A percentile compares a stretch with the other conserved stretches of the same genome.
Evolutionary conservation across 176 grass and related monocot species (phyloP).

Genomic region (Juncus effusus): DNA sequence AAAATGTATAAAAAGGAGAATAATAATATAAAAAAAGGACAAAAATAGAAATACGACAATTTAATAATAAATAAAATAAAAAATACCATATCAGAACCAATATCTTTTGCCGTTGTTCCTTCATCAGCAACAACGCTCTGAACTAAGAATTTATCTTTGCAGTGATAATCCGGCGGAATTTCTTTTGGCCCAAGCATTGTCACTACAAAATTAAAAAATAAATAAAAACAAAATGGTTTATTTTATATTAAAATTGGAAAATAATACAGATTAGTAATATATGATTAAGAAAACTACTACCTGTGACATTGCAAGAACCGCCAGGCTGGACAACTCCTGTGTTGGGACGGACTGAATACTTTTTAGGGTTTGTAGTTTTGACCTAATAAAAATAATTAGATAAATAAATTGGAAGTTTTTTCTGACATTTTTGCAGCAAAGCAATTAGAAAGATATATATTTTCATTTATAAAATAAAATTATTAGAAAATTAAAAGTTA

Average conservation of each 20-base stretch:
- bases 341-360: slow-evolving; percentile 79
- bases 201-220: slow-evolving; percentile 36
- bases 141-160: slow-evolving; percentile 92
- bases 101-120: slow-evolving; percentile 40
- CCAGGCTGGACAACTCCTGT: slow-evolving; percentile 52
- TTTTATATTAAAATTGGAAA: neutral
- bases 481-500: slow-evolving; percentile 9
- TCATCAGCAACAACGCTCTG: slow-evolving; percentile 52
- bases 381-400: slow-evolving; percentile 37
- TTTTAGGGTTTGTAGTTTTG: slow-evolving; percentile 83
- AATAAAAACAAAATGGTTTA: neutral
- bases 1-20: too few species aligned
- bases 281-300: too few species aligned
- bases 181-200: slow-evolving; percentile 73
- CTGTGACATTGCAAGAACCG: slow-evolving; percentile 41
- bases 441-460: slow-evolving; percentile 4
- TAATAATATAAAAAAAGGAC: too few species aligned
- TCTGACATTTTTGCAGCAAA: too few species aligned
- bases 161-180: slow-evolving; percentile 71
- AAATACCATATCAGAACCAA: slow-evolving; percentile 60
- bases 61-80: slow-evolving; percentile 8
- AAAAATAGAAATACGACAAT: too few species aligned
- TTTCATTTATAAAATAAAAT: neutral
- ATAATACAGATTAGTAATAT: slow-evolving; percentile 35
- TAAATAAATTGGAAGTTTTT: too few species aligned